These are phyloP conservation scores for Nymphaea thermarum DNA, from an alignment of 164 flowering plant genomes.

Conservation along the genomic window DNA sequence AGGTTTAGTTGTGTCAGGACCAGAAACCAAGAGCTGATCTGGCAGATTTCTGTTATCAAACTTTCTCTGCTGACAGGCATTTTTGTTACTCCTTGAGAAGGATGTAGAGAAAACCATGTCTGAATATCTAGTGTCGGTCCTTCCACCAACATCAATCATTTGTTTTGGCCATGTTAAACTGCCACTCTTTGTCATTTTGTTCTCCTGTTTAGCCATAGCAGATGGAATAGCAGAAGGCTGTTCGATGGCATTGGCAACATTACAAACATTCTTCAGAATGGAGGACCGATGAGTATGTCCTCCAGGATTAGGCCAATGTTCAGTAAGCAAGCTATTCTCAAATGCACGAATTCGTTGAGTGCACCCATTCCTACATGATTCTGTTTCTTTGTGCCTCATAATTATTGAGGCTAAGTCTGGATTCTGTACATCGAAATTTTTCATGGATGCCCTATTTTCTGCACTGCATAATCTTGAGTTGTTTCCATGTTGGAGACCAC, in stretches of 20 bases:
- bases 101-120: slow-evolving; percentile 9
- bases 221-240: slow-evolving; percentile 7
- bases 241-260: slow-evolving; percentile 15
- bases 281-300: slow-evolving; percentile 13
- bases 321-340: slow-evolving; percentile 31
- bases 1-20: slow-evolving; percentile 8
- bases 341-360: slow-evolving; percentile 73
- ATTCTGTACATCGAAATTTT: slow-evolving; percentile 7
- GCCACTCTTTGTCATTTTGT: slow-evolving; percentile 10
- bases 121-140: slow-evolving; percentile 2
- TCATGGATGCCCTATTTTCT: background rate
- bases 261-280: slow-evolving; percentile 12
- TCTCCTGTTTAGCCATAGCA: slow-evolving; percentile 5
- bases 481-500: slow-evolving; percentile 1
- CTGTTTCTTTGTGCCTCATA: slow-evolving; percentile 51
- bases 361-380: slow-evolving; percentile 54
- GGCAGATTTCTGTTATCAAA: slow-evolving; percentile 21
- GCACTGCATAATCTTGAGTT: background rate
- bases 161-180: slow-evolving; percentile 1
- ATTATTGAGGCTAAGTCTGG: slow-evolving; percentile 49
- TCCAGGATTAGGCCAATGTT: slow-evolving; percentile 24
- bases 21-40: slow-evolving; percentile 15
- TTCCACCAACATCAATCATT: slow-evolving; percentile 8
- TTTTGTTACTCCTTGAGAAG: background rate
- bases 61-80: slow-evolving; percentile 11